Conservation (phyloP, 495 filamentous ascomycete species). For the Penicillium riverlandense region DNA sequence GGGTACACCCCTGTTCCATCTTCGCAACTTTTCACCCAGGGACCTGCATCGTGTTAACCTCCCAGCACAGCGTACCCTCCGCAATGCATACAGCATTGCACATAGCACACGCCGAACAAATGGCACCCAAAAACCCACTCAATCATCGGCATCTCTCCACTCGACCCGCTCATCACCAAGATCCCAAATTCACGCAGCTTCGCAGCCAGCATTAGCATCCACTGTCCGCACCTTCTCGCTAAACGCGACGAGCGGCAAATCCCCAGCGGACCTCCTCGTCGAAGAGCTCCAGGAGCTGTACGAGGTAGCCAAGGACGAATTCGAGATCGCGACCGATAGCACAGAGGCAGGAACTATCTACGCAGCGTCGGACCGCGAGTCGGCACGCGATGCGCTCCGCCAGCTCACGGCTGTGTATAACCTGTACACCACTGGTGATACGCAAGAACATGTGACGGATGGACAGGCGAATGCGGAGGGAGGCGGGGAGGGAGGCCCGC, state of each 20-base stretch:
- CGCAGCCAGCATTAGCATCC: background rate
- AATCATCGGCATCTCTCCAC: too few relatives aligned
- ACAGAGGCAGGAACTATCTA: constrained; percentile 37
- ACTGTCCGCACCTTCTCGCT: background rate
- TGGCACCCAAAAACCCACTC: too few relatives aligned
- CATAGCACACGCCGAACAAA: too few relatives aligned
- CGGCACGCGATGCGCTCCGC: constrained; percentile 36
- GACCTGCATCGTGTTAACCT: too few relatives aligned
- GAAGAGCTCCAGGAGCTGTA: constrained; percentile 38
- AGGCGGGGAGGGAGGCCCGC: constrained; percentile 1
- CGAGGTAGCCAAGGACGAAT: constrained; percentile 39
- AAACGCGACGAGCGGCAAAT: constrained; percentile 8
- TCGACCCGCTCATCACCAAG: too few relatives aligned
- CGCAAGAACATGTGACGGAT: constrained; percentile 1
- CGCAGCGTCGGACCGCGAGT: constrained; percentile 39
- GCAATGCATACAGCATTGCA: too few relatives aligned
- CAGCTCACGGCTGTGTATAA: constrained; percentile 28
- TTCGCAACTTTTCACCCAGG: too few relatives aligned
- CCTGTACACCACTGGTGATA: constrained; percentile 23
- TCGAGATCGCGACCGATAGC: constrained; percentile 42
- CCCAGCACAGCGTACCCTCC: too few relatives aligned
- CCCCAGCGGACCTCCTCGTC: constrained; percentile 30
- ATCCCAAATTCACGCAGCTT: too few relatives aligned
- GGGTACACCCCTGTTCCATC: too few relatives aligned
- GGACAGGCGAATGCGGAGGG: background rate